Conservation (phyloP, 1,284 basidiomycete genomes). For the Chalciporus piperatoides region DNA sequence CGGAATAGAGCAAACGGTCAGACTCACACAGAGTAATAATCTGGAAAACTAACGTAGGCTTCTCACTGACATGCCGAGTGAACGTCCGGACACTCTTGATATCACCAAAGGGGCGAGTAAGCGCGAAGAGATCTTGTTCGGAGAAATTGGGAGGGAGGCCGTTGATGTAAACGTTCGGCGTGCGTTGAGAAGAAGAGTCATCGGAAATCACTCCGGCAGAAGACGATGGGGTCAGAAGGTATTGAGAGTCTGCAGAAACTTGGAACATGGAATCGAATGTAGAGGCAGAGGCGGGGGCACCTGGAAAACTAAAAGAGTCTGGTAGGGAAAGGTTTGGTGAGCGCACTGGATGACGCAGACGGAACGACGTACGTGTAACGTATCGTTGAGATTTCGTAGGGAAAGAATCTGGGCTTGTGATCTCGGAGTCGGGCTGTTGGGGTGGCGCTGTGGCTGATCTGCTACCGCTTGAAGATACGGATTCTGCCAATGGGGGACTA, state of each 20-base stretch:
- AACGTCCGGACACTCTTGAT: slow-evolving; percentile 61
- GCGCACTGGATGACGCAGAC: neutral
- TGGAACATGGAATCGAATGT: slow-evolving; percentile 10
- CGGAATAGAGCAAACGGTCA: slow-evolving; percentile 5
- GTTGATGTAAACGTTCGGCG: slow-evolving; percentile 67
- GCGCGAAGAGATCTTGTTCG: slow-evolving; percentile 56
- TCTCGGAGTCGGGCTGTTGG: slow-evolving; percentile 12
- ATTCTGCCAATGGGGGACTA: slow-evolving; percentile 15
- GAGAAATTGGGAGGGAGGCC: slow-evolving; percentile 62
- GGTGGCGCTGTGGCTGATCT: slow-evolving; percentile 9
- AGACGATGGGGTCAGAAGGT: slow-evolving; percentile 8
- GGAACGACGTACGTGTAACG: slow-evolving; percentile 25
- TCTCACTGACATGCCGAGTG: slow-evolving; percentile 58
- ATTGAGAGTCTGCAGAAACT: slow-evolving; percentile 14
- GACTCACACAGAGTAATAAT: neutral
- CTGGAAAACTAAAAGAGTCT: slow-evolving; percentile 29
- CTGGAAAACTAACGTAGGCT: slow-evolving; percentile 35
- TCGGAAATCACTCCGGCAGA: slow-evolving; percentile 15
- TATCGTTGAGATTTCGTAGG: slow-evolving; percentile 11
- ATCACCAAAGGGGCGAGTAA: slow-evolving; percentile 51
- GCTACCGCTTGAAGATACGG: slow-evolving; percentile 9
- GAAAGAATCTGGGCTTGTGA: slow-evolving; percentile 8
- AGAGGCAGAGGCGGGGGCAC: slow-evolving; percentile 9
- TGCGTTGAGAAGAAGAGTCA: slow-evolving; percentile 26
- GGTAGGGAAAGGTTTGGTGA: slow-evolving; percentile 7